Base-by-base conservation (phyloP, 2,329 filamentous ascomycete genomes). In the Didymella pomorum region DNA sequence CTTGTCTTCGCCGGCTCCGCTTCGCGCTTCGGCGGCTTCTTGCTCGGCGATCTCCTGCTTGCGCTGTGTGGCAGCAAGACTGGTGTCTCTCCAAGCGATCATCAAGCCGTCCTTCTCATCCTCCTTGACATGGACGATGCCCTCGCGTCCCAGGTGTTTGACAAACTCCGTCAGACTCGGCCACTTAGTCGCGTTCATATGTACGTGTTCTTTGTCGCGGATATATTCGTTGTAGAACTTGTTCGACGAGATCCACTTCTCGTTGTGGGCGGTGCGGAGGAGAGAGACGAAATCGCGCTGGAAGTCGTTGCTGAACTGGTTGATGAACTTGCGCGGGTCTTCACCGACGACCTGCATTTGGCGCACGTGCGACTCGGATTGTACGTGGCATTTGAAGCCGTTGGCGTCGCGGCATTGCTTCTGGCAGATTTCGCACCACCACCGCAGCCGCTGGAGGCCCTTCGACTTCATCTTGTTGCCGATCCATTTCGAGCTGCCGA, bases 151-250 rank as follows among this genome's bases (percentile, higher is more conserved):
- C 1, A 99, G 80, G 70, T 91, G 81, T 72, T 97, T 96, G 14
- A 91, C 92, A 73, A 97, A 96, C 69, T 98, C 93, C 2, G 93
- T 94, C 67, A 99, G 79, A 52, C 87, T 91, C 4, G 89, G 86
- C 93, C 93, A 98, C 70, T 89, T 89, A 0, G 95, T 98, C 8
- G 92, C 84, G 77, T 97, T 97, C 90, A 98, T 93, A 74, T 98
- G 95, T 9, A 95, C 82, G 74, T 98, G 94, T 70, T 77, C 75
- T 56, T 78, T 78, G 23, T 78, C 89, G 16, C 87, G 84, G 67
- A 98, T 97, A 70, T 96, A 95, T 72, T 93, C 89, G 75, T 98
- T 92, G 78, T 99, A 99, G 76, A 98, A 98, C 61, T 91, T 88
- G 72, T 99, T 99, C 50, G 93, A 86, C 31, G 93, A 86, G 1